Base-by-base conservation (phyloP, 352 stramenopile genomes). In the Halophytophthora batemanensis region DNA sequence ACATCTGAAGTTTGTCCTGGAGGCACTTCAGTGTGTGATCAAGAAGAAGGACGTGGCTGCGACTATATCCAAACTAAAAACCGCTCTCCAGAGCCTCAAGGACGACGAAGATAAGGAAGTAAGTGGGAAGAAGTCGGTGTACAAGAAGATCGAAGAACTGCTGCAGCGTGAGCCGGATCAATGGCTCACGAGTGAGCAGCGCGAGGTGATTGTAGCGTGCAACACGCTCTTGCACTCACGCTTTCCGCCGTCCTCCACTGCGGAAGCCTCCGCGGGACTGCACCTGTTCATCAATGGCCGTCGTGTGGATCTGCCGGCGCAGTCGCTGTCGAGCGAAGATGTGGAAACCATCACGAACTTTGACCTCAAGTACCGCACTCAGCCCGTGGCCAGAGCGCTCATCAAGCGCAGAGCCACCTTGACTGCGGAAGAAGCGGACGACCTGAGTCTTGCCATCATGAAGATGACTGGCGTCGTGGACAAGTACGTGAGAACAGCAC, bases 391-490 rank as follows among this genome's bases (percentile, higher is more conserved):
- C 0, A 86, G 86, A 50, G 77, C 72, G 0, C 82, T 92, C 13
- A 77, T 91, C 45, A 84, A 88, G 36, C 69, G 75, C 28, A 83
- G 62, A 50, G 56, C 47, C 12, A 69, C 66, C 15, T 58, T 87
- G 42, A 81, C 61, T 4, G 48, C 53, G 6, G 62, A 74, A 12
- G 64, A 87, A 28, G 81, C 83, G 14, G 76, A 84, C 43, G 56
- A 47, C 2, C 49, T 83, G n/a, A 92, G 83, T 50, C 81, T 87
- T 43, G 62, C 61, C 23, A 77, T 94, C 36, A 66, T 90, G 44
- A 87, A 87, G 50, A 85, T 82, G 5, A 86, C 86, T 35, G 86
- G 73, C 3, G 73, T 91, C 17, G 67, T 95, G 18, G 86, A 95
- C 43, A 74, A 82, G 43, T 90, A 92, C 41, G 61, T 84, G 23